A percentile compares a stretch with the other conserved stretches of the same genome.
Evolutionary conservation across 2,329 filamentous ascomycete genomes (phyloP).

Genomic region (Zelopaecilomyces penicillatus): DNA sequence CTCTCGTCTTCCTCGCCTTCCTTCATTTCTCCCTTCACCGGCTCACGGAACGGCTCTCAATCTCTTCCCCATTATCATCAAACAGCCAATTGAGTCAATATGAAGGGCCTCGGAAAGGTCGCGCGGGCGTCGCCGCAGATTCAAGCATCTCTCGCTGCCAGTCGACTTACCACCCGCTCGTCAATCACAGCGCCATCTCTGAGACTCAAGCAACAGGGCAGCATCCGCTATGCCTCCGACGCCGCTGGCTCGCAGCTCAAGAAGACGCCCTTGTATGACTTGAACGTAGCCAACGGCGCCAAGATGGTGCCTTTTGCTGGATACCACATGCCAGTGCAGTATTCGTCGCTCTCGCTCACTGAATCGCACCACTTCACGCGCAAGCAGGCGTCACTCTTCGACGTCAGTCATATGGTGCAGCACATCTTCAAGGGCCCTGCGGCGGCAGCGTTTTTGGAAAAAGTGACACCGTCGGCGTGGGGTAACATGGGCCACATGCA

Average conservation of each 20-base stretch:
- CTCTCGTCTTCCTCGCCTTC: slow-evolving; percentile 7
- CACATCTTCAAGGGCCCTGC: slow-evolving; percentile 76
- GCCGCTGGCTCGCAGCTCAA: slow-evolving; percentile 28
- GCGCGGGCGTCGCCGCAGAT: slow-evolving; percentile 22
- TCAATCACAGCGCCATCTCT: background rate
- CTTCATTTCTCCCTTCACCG: slow-evolving; percentile 3
- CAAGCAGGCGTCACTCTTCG: slow-evolving; percentile 80
- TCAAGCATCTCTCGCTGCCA: slow-evolving; percentile 15
- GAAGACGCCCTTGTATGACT: slow-evolving; percentile 69
- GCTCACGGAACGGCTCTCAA: slow-evolving; percentile 11
- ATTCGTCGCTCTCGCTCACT: slow-evolving; percentile 64
- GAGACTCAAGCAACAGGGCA: slow-evolving; percentile 7
- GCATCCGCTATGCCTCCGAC: slow-evolving; percentile 21
- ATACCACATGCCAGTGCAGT: slow-evolving; percentile 88
- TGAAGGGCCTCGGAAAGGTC: slow-evolving; percentile 24
- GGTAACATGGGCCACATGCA: slow-evolving; percentile 54
- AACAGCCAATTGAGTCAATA: slow-evolving; percentile 16
- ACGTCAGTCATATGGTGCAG: slow-evolving; percentile 95
- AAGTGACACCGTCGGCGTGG: slow-evolving; percentile 70
- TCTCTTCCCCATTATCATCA: slow-evolving; percentile 1
- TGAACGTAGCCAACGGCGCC: slow-evolving; percentile 68
- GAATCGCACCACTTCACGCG: slow-evolving; percentile 89
- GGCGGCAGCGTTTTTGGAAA: slow-evolving; percentile 73
- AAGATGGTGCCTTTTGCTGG: slow-evolving; percentile 98
- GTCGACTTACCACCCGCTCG: slow-evolving; percentile 8